Evolutionary conservation across 192 early-diverging fungal species (phyloP).

Genomic region (Podila verticillata): DNA sequence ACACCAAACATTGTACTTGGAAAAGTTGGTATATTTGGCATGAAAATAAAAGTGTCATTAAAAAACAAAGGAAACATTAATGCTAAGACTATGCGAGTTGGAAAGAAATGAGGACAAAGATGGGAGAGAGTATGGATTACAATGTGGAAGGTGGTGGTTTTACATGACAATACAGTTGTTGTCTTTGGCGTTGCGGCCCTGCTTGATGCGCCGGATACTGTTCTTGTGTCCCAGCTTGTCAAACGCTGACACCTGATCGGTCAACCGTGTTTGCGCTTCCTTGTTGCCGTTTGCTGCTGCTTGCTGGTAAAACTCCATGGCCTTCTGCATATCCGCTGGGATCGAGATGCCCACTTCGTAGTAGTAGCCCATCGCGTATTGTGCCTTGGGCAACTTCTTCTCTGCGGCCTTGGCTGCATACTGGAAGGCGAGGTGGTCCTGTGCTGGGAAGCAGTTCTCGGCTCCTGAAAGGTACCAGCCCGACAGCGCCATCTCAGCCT

Average conservation of each 20-base stretch:
- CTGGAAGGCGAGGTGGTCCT: conserved; percentile 80
- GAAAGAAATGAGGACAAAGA: no score
- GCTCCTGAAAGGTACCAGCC: conserved; percentile 88
- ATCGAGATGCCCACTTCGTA: conserved; percentile 81
- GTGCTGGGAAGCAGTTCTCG: conserved; percentile 65
- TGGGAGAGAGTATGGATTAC: no score
- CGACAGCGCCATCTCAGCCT: conserved; percentile 89
- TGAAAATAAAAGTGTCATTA: no score
- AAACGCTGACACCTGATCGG: neutral
- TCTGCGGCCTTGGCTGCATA: conserved; percentile 87
- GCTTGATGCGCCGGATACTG: conserved; percentile 23
- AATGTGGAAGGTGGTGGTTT: neutral
- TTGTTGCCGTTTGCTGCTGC: conserved; percentile 52
- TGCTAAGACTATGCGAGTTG: no score
- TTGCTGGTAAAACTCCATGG: conserved; percentile 65
- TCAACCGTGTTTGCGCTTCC: conserved; percentile 47
- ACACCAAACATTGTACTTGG: no score
- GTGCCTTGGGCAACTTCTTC: conserved; percentile 78
- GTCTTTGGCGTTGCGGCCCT: conserved; percentile 16
- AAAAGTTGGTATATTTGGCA: no score
- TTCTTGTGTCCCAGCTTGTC: conserved; percentile 14
- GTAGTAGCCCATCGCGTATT: conserved; percentile 94
- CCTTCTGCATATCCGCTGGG: conserved; percentile 59
- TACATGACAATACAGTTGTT: conserved; percentile 42
- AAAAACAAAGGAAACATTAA: no score